Conservation (phyloP, 441 rosid genomes). For the Geranium incanum region DNA sequence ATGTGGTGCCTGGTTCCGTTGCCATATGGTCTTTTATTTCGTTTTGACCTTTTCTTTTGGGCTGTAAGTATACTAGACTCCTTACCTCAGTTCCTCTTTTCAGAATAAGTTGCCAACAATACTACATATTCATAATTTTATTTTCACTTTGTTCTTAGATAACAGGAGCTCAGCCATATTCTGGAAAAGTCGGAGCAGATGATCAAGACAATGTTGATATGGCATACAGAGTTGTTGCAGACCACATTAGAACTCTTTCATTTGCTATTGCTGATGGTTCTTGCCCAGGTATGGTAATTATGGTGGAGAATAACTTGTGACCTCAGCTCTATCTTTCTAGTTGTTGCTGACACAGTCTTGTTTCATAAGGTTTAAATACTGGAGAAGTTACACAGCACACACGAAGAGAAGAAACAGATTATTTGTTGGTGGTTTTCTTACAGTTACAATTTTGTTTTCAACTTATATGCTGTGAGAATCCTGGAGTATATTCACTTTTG, state of each 20-base stretch:
- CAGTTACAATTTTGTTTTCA: neutral
- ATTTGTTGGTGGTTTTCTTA: neutral
- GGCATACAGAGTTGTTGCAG: slow-evolving; percentile 99
- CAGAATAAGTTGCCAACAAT: neutral
- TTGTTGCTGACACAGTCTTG: no score
- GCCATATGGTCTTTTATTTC: neutral
- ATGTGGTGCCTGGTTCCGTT: neutral
- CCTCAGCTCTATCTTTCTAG: no score
- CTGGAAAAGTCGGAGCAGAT: slow-evolving; percentile 89
- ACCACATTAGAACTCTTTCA: slow-evolving; percentile 89
- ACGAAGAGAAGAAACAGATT: no score
- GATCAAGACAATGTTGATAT: slow-evolving; percentile 79
- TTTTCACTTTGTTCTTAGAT: slow-evolving; percentile 33
- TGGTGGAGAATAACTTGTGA: no score
- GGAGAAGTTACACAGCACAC: no score
- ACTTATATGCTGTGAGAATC: neutral
- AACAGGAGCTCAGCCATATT: slow-evolving; percentile 75
- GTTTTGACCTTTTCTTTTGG: neutral
- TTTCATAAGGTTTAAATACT: neutral
- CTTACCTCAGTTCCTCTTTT: neutral
- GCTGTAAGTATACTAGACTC: neutral
- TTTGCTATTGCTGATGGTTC: slow-evolving; percentile 99
- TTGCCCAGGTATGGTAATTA: slow-evolving; percentile 59
- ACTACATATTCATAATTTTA: no score
- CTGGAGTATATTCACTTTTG: neutral